A percentile compares a stretch with the other conserved stretches of the same genome.
Conservation (phyloP, 1,284 basidiomycete genomes). For the Ustilago xerochloae region DNA sequence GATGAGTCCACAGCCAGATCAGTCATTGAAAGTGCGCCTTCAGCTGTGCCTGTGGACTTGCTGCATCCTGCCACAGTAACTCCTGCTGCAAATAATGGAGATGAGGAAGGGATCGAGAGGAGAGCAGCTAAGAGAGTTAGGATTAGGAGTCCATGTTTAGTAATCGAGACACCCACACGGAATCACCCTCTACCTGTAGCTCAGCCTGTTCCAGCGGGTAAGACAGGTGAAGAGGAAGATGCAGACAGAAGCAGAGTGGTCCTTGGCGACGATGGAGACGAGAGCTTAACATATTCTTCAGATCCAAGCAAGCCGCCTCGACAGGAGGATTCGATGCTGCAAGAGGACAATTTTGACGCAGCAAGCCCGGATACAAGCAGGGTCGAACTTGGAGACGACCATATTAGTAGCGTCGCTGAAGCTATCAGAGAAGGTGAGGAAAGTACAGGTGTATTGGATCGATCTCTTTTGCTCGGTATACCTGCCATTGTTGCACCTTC, state of each 20-base stretch:
- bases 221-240: background rate
- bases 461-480: background rate
- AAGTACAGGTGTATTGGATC: background rate
- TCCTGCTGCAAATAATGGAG: background rate
- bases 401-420: too few species aligned
- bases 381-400: too few species aligned
- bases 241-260: conserved; percentile 5
- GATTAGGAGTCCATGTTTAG: conserved; percentile 20
- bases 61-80: conserved; percentile 2
- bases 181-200: background rate
- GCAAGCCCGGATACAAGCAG: too few species aligned
- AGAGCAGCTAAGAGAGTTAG: conserved; percentile 20
- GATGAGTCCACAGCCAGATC: conserved; percentile 13
- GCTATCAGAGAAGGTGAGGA: too few species aligned
- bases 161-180: conserved; percentile 29
- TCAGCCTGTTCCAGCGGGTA: background rate
- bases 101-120: background rate
- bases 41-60: conserved; percentile 9
- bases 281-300: background rate
- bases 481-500: background rate
- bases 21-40: background rate
- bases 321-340: background rate
- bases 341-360: too few species aligned
- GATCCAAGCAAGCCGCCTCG: background rate
- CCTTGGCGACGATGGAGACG: background rate